Evolutionary conservation across 192 early-diverging fungal species (phyloP), one percentile per base, ranked within the genome.

Genomic region (Gigaspora rosea): DNA sequence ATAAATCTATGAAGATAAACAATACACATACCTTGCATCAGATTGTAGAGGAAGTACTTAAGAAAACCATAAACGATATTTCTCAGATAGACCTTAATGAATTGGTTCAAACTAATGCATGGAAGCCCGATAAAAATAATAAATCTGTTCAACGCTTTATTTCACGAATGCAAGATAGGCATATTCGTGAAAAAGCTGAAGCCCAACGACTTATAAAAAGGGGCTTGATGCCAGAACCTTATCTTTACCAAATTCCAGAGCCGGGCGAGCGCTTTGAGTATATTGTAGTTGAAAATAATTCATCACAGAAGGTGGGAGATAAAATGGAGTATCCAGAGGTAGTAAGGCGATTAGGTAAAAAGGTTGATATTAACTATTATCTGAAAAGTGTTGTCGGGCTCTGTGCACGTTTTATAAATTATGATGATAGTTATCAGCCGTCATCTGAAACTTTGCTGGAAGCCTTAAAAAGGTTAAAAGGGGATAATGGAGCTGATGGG

Each of bases 101-200:
- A 72, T 35, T 72, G 4, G 32, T 72, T 72, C 20, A 41, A 36
- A 72, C 50, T n/a, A 11, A 4, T 54, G 36, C 35, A 0, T 72
- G 52, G 32, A 72, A n/a, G 54, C 70, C 70, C 0, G 22, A 72
- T 15, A 72, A 72, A 36, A 8, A 72, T n/a, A 57, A 36, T 56
- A 52, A 57, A 22, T 12, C 20, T 52, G 70, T 52, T 2, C 22
- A 72, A 32, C 12, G 3, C 10, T 67, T 49, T 41, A 41, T 41
- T 41, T 41, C 41, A 41, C 41, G 41, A 41, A 41, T 41, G 41
- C 41, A 41, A 41, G 41, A 41, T 41, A 41, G 41, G 41, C 41
- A 41, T 41, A 41, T 11, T 35, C 61, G 61, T 63, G 33, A 67
- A 49, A 20, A 47, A 18, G 16, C 27, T 8, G 65, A 67, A 16